Conservation (phyloP, 2,329 filamentous ascomycete genomes). For the Rhytidhysteron rufulum region DNA sequence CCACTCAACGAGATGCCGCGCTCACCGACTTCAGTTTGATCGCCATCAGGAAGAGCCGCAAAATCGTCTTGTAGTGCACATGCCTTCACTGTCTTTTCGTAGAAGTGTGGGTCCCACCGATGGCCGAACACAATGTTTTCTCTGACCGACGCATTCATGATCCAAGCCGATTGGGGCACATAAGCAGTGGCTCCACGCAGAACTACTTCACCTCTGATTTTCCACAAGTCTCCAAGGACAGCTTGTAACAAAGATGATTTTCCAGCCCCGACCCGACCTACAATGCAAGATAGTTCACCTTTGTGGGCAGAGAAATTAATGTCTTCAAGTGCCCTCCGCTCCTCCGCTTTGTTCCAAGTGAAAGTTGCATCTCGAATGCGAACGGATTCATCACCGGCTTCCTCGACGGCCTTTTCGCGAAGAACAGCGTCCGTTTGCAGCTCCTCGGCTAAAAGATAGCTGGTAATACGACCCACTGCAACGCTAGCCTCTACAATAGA, state of each 20-base stretch:
- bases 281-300: constrained; percentile 87
- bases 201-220: constrained; percentile 76
- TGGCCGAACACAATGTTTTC: constrained; percentile 98
- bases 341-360: constrained; percentile 86
- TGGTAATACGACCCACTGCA: constrained; percentile 78
- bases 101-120: constrained; percentile 88
- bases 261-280: constrained; percentile 89
- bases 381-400: constrained; percentile 80
- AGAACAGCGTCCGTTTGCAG: constrained; percentile 80
- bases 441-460: constrained; percentile 84
- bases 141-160: constrained; percentile 95
- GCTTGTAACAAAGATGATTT: constrained; percentile 91
- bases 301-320: constrained; percentile 89
- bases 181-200: constrained; percentile 83
- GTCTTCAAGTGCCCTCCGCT: constrained; percentile 65
- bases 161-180: constrained; percentile 89
- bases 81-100: constrained; percentile 85
- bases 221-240: constrained; percentile 88
- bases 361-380: constrained; percentile 81
- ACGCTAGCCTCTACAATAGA: constrained; percentile 95
- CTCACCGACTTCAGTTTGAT: constrained; percentile 95
- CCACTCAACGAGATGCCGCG: constrained; percentile 93
- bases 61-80: constrained; percentile 92
- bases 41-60: constrained; percentile 85
- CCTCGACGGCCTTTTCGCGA: constrained; percentile 64